phyloP scores from a whole-genome alignment of 2,329 filamentous ascomycete species.

The Laburnicola sp. region DNA sequence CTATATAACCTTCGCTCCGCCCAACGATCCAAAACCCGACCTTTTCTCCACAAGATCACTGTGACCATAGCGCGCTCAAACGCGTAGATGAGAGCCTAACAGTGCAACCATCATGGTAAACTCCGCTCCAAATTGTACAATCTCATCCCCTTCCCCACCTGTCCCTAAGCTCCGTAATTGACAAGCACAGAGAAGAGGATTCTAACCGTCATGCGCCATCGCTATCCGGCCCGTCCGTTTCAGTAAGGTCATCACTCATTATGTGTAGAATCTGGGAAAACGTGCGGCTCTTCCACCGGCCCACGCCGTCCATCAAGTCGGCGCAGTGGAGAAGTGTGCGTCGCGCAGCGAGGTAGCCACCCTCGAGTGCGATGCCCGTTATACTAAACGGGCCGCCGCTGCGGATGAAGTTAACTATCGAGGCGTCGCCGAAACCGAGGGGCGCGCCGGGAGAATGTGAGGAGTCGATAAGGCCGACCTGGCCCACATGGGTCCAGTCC shows the following conservation, averaged over 20 bases:
- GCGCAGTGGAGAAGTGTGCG: slow-evolving; percentile 57
- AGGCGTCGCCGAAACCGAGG: slow-evolving; percentile 34
- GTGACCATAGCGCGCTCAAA: not conserved
- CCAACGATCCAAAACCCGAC: not conserved
- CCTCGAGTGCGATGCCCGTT: slow-evolving; percentile 52
- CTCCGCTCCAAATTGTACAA: not conserved
- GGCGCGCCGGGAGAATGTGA: slow-evolving; percentile 20
- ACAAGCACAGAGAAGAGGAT: slow-evolving; percentile 27
- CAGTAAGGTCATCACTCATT: slow-evolving; percentile 57
- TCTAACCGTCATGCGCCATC: slow-evolving; percentile 34
- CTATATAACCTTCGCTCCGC: too few relatives aligned
- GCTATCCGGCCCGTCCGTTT: slow-evolving; percentile 32
- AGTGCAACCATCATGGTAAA: slow-evolving; percentile 4
- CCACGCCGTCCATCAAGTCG: slow-evolving; percentile 56
- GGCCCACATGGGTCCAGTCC: slow-evolving; percentile 54
- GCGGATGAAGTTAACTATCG: slow-evolving; percentile 51
- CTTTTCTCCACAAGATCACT: not conserved
- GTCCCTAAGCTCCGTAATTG: slow-evolving; percentile 26
- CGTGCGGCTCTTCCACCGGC: slow-evolving; percentile 55
- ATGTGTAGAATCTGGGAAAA: slow-evolving; percentile 58
- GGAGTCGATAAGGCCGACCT: slow-evolving; percentile 50
- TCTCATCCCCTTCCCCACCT: slow-evolving; percentile 33
- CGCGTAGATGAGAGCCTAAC: not conserved
- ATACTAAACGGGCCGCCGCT: slow-evolving; percentile 54
- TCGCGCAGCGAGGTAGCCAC: slow-evolving; percentile 56